Evolutionary conservation across 257 asterid species (phyloP).

Genomic region (Haberlea rhodopensis): DNA sequence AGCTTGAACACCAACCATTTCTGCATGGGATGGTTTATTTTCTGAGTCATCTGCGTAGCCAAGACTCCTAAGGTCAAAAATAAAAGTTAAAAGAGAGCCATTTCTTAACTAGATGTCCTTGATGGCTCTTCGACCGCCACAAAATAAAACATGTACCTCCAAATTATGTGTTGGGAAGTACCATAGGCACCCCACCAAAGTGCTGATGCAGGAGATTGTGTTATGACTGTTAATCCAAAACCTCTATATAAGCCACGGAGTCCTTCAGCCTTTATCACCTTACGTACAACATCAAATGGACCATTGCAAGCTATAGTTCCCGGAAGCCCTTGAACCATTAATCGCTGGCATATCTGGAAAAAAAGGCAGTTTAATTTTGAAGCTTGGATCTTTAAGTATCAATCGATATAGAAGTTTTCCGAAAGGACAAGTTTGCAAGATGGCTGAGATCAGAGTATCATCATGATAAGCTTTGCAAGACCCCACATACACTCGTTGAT

Average conservation of each 20-base stretch:
- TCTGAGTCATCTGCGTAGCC: conserved; percentile 56
- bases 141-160: conserved; percentile 55
- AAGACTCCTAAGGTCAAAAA: conserved; percentile 46
- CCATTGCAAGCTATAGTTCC: conserved; percentile 72
- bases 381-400: neutral
- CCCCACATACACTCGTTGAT: no score
- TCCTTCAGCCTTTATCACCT: conserved; percentile 71
- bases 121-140: conserved; percentile 6
- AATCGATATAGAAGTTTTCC: neutral
- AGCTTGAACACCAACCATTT: conserved; percentile 79
- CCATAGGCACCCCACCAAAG: conserved; percentile 99
- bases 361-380: conserved; percentile 4
- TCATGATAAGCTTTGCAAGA: no score
- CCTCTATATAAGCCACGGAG: conserved; percentile 85
- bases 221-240: conserved; percentile 71
- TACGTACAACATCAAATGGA: conserved; percentile 61
- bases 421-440: neutral
- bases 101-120: neutral
- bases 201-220: conserved; percentile 89
- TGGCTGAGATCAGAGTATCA: no score
- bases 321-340: conserved; percentile 95
- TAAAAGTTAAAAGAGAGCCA: neutral
- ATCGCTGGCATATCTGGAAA: conserved; percentile 71
- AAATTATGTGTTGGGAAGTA: conserved; percentile 71
- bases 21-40: conserved; percentile 66